Evolutionary conservation across 73 alveolate genomes (phyloP).

Genomic region (Breviolum minutum): DNA sequence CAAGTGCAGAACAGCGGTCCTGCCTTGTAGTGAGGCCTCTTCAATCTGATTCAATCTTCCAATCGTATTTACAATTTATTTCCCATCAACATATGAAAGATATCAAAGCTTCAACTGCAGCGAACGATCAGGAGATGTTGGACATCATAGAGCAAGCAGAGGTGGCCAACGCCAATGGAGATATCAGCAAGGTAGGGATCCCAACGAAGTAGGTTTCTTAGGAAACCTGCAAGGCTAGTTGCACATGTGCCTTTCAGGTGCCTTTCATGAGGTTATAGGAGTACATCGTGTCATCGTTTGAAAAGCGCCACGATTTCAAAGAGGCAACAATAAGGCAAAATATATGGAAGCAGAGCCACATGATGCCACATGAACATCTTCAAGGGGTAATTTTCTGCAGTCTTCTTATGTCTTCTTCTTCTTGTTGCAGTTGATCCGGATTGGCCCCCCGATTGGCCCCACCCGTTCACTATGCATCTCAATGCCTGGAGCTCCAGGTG

Average conservation of each 20-base stretch:
- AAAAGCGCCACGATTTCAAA: neutral
- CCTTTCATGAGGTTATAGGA: neutral
- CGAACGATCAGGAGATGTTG: slow-evolving; percentile 62
- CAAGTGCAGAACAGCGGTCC: neutral
- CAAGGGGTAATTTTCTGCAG: too few species aligned
- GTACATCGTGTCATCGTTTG: neutral
- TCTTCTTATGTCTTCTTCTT: too few species aligned
- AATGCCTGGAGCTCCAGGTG: neutral
- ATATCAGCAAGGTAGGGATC: neutral
- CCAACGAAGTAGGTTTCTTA: neutral
- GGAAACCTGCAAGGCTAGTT: neutral
- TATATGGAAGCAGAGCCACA: too few species aligned
- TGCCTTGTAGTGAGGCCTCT: neutral
- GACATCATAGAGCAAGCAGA: slow-evolving; percentile 80
- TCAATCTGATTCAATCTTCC: neutral
- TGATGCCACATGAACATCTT: too few species aligned
- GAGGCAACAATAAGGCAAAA: neutral
- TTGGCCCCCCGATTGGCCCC: neutral
- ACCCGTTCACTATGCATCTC: neutral
- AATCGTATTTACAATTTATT: neutral
- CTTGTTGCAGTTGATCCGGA: too few species aligned
- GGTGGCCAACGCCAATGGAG: slow-evolving; percentile 84
- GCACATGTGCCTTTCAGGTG: neutral
- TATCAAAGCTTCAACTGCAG: neutral
- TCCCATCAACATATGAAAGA: neutral